These are phyloP conservation scores for Collybia mongolica DNA, from an alignment of 768 basidiomycete species.

Conservation along the genomic window DNA sequence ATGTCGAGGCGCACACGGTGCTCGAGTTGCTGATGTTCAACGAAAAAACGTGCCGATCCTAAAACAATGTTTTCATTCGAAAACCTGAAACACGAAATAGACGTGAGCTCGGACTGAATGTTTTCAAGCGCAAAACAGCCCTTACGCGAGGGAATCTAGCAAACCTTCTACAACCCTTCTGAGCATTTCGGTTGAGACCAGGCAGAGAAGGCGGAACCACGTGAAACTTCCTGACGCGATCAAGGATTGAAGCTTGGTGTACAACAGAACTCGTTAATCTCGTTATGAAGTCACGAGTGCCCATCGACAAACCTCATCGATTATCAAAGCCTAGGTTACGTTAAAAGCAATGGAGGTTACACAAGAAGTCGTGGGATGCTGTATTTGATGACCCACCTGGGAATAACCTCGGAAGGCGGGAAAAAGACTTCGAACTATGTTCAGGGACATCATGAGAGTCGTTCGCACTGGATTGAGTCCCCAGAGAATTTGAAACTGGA, in stretches of 20 bases:
- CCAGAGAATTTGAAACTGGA: slow-evolving; percentile 41
- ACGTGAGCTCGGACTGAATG: slow-evolving; percentile 13
- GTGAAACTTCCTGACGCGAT: slow-evolving; percentile 72
- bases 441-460: slow-evolving; percentile 67
- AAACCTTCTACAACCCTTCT: slow-evolving; percentile 63
- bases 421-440: slow-evolving; percentile 70
- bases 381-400: slow-evolving; percentile 42
- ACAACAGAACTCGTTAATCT: slow-evolving; percentile 15
- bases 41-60: slow-evolving; percentile 67
- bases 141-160: slow-evolving; percentile 76
- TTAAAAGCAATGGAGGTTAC: slow-evolving; percentile 14
- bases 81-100: slow-evolving; percentile 35
- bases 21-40: slow-evolving; percentile 79
- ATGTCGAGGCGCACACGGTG: slow-evolving; percentile 76
- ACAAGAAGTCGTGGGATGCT: slow-evolving; percentile 8
- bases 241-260: slow-evolving; percentile 60
- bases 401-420: slow-evolving; percentile 86
- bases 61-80: slow-evolving; percentile 75
- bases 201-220: slow-evolving; percentile 59
- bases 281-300: slow-evolving; percentile 10
- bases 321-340: slow-evolving; percentile 60
- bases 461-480: slow-evolving; percentile 66
- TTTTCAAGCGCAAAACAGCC: slow-evolving; percentile 16
- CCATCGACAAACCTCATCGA: slow-evolving; percentile 66
- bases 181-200: slow-evolving; percentile 61